Evolutionary conservation across 768 basidiomycete species (phyloP), one percentile per base, ranked within the genome.

Genomic region (Lactarius quietus): DNA sequence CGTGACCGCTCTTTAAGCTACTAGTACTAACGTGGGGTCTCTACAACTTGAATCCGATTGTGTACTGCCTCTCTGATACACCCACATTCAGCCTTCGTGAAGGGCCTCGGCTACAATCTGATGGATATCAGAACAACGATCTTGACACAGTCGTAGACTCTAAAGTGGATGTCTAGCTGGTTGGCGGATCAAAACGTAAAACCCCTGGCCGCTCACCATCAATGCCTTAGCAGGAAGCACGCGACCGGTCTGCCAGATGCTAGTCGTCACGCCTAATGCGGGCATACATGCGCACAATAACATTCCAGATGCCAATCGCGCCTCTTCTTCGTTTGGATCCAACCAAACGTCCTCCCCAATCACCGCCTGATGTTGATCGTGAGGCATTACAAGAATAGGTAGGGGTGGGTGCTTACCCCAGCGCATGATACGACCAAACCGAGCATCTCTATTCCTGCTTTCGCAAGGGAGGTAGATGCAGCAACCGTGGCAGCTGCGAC

Each of bases 391-490:
- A 26, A 65, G n/a, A 45, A 59, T 65, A 59, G 35, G 41, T 31
- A 64, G 3, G 6, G 58, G 41, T 29, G 10, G 23, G 38, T 17
- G 74, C 86, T 68, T 70, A 93, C 93, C 36, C 88, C 88, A 33
- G 91, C 83, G 70, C 90, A 92, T 0, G 95, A 90, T 18, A 87
- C 81, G 6, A 95, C 95, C 17, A 99, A 80, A 3, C 94, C 97
- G 45, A 88, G 75, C 83, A 98, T 86, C 70, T 96, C 92, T 55
- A 98, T 88, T 2, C 95, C 94, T 17, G 96, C 95, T 73, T 96
- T 88, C 10, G 93, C 94, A 4, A 98, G 81, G 9, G 97, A 95
- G 2, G 92, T 86, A 70, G 90, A 93, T 1, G 93, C 92, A 20
- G 95, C 96, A 7, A 93, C 84, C 12, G 90, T 81, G 6, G 92